phyloP scores from a whole-genome alignment of 2,329 filamentous ascomycete species.

The Raffaelea deltoideospora region DNA sequence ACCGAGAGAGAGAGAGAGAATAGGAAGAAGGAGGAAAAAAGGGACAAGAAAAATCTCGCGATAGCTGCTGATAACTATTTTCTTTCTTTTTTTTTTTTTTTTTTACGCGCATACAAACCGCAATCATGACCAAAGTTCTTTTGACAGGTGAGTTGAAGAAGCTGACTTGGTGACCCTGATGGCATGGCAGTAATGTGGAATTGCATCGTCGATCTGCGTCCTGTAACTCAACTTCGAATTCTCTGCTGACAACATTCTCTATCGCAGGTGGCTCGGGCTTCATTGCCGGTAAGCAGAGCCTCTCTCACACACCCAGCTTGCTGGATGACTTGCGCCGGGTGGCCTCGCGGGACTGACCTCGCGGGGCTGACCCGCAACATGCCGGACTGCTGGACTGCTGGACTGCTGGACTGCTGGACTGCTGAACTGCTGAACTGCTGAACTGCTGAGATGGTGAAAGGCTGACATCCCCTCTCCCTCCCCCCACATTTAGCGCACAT shows the following conservation, averaged over 20 bases:
- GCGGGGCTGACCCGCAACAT: too few species aligned
- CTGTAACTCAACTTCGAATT: background rate
- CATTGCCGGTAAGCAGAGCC: constrained; percentile 33
- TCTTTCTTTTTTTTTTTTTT: too few species aligned
- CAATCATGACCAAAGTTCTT: constrained; percentile 30
- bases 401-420: too few species aligned
- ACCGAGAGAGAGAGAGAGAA: background rate
- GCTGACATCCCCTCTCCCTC: too few species aligned
- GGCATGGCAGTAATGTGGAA: too few species aligned
- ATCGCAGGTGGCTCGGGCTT: constrained; percentile 33
- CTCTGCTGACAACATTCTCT: constrained; percentile 3
- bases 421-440: too few species aligned
- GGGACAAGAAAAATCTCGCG: background rate
- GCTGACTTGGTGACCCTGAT: background rate
- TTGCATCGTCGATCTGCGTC: too few species aligned
- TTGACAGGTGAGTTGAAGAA: constrained; percentile 24
- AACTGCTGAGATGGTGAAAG: too few species aligned
- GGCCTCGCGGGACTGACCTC: too few species aligned
- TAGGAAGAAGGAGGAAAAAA: background rate
- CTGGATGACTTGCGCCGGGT: too few species aligned
- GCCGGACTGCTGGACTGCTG: too few species aligned
- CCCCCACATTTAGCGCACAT: constrained; percentile 42
- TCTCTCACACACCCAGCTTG: too few species aligned
- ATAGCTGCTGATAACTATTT: background rate
- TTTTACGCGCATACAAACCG: background rate